Evolutionary conservation across 441 rosid genomes (phyloP).

Genomic region (Erodium moschatum): DNA sequence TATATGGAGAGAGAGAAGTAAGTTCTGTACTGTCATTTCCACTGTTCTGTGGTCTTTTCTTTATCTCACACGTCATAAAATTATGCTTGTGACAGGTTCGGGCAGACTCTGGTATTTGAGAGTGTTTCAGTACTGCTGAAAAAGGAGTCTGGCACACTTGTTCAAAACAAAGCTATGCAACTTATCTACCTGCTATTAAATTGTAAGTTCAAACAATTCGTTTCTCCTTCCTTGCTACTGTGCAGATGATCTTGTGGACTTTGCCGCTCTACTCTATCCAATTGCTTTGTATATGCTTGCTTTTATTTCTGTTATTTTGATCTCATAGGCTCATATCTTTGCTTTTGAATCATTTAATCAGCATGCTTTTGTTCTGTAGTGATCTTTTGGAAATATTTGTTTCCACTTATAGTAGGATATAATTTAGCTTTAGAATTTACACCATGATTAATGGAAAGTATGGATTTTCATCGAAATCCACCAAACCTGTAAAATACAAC

Average conservation of each 20-base stretch:
- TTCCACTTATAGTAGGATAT: background rate
- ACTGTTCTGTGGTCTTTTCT: background rate
- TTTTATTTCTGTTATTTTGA: background rate
- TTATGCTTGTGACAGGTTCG: constrained; percentile 40
- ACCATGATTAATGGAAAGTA: background rate
- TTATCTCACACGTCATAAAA: constrained; percentile 13
- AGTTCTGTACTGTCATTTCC: constrained; percentile 19
- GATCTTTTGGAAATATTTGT: background rate
- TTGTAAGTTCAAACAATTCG: constrained; percentile 36
- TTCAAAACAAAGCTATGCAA: constrained; percentile 60
- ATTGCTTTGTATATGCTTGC: constrained; percentile 12
- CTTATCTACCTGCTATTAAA: constrained; percentile 59
- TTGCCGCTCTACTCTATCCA: background rate
- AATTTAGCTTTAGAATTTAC: background rate
- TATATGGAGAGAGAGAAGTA: constrained; percentile 60
- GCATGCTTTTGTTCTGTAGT: constrained; percentile 4
- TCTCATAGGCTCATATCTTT: constrained; percentile 6
- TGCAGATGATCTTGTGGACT: background rate
- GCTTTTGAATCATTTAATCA: constrained; percentile 6
- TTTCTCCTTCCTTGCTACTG: background rate
- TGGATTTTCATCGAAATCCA: background rate
- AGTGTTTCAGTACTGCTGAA: constrained; percentile 47
- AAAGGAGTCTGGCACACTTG: constrained; percentile 45
- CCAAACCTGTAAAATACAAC: too few relatives aligned
- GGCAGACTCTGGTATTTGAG: constrained; percentile 37